A percentile compares a stretch with the other conserved stretches of the same genome.
Conservation (phyloP, 2,329 filamentous ascomycete species). For the Ophiocordyceps camponoti-floridani region DNA sequence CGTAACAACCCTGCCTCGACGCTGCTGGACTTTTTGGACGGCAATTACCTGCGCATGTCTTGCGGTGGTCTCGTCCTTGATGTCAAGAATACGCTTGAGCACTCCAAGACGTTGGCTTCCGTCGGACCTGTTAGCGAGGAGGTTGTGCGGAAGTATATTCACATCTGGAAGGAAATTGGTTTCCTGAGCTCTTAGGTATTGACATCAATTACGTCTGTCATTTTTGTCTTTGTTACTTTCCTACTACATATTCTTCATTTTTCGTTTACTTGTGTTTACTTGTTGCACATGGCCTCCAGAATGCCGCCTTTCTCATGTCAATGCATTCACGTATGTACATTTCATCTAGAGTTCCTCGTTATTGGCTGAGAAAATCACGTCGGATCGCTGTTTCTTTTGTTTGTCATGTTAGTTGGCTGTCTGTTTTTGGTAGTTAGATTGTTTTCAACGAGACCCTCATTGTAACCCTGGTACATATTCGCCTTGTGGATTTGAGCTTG, state of each 20-base stretch:
- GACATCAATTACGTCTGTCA: background rate
- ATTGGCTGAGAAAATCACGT: background rate
- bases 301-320: background rate
- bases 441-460: background rate
- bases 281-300: background rate
- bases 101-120: constrained; percentile 2
- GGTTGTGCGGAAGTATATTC: constrained; percentile 1
- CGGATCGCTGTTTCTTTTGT: background rate
- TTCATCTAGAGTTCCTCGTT: too few relatives aligned
- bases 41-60: constrained; percentile 4
- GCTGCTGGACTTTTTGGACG: constrained; percentile 3
- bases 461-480: background rate
- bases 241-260: background rate
- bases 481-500: background rate
- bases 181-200: background rate
- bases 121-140: constrained; percentile 2
- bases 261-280: background rate
- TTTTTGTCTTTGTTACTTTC: background rate
- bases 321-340: background rate
- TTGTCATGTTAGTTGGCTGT: background rate
- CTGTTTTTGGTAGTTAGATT: background rate
- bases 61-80: constrained; percentile 5
- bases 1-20: constrained; percentile 2
- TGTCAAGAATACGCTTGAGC: constrained; percentile 2
- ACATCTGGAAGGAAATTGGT: constrained; percentile 1